These are phyloP conservation scores for Hanseniaspora uvarum DNA, from an alignment of 1,139 yeast genomes.

Conservation along the genomic window DNA sequence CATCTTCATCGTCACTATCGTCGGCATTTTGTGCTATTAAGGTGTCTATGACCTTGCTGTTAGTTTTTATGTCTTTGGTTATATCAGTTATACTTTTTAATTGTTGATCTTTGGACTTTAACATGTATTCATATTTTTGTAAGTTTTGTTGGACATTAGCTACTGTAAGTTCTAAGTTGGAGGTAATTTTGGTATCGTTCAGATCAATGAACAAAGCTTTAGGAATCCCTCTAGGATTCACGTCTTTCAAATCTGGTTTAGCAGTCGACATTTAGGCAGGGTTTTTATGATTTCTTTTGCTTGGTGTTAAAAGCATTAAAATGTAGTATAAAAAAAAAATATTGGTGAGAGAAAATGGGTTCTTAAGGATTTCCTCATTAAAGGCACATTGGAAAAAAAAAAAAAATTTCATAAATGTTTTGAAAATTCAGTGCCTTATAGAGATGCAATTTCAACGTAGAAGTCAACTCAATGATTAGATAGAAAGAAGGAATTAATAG, in stretches of 20 bases:
- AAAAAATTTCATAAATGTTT: too few species aligned
- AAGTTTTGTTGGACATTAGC: constrained; percentile 66
- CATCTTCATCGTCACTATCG: constrained; percentile 25
- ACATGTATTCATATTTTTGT: constrained; percentile 78
- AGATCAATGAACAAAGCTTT: constrained; percentile 88
- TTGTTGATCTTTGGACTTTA: constrained; percentile 48
- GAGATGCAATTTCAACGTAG: too few species aligned
- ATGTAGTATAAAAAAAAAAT: neutral
- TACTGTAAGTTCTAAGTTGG: constrained; percentile 51
- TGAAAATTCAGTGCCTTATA: too few species aligned
- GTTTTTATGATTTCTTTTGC: neutral
- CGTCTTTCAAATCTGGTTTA: constrained; percentile 25
- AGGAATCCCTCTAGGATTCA: constrained; percentile 91
- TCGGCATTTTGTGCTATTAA: constrained; percentile 2
- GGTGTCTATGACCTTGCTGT: constrained; percentile 46
- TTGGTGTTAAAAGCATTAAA: neutral
- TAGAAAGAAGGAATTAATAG: too few species aligned
- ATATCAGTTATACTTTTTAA: constrained; percentile 51
- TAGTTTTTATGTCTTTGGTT: constrained; percentile 64
- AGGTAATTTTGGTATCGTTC: constrained; percentile 60
- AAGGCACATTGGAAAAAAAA: too few species aligned
- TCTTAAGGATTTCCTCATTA: too few species aligned
- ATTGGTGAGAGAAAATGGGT: too few species aligned
- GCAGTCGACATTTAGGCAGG: neutral
- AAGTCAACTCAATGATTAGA: too few species aligned